Percentiles rank a stretch among this genome's conserved stretches.
phyloP scores from a whole-genome alignment of 345 rosid species.

The Eucalyptus caleyi region DNA sequence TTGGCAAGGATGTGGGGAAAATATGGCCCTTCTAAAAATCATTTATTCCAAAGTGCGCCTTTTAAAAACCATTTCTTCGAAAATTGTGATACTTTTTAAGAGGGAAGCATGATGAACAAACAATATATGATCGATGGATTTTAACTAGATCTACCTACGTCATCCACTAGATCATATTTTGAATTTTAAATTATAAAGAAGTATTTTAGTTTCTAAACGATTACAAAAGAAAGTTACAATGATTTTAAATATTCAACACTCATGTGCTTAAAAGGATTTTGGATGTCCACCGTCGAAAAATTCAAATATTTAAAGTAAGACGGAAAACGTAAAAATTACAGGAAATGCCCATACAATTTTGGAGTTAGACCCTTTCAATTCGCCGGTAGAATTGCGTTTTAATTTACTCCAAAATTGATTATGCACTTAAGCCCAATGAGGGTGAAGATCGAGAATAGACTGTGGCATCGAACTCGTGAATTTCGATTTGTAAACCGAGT shows the following conservation, averaged over 20 bases:
- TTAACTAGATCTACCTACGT: neutral
- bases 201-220: no score
- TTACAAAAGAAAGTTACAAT: neutral
- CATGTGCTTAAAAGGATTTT: neutral
- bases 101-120: neutral
- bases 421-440: neutral
- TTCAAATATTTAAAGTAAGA: neutral
- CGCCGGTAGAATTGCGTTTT: neutral
- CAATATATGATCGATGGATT: neutral
- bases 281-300: neutral
- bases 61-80: neutral
- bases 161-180: neutral
- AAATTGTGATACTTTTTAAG: neutral
- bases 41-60: rapidly evolving
- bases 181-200: no score
- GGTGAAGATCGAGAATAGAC: neutral
- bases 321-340: neutral
- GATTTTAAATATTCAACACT: neutral
- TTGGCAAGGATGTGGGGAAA: neutral
- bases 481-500: neutral
- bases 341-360: neutral
- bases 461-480: neutral
- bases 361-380: neutral
- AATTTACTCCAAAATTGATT: neutral
- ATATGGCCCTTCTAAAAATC: neutral